Evolutionary conservation across 495 filamentous ascomycete genomes (phyloP), one percentile per base, ranked within the genome.

Genomic region (Daldinia decipiens): DNA sequence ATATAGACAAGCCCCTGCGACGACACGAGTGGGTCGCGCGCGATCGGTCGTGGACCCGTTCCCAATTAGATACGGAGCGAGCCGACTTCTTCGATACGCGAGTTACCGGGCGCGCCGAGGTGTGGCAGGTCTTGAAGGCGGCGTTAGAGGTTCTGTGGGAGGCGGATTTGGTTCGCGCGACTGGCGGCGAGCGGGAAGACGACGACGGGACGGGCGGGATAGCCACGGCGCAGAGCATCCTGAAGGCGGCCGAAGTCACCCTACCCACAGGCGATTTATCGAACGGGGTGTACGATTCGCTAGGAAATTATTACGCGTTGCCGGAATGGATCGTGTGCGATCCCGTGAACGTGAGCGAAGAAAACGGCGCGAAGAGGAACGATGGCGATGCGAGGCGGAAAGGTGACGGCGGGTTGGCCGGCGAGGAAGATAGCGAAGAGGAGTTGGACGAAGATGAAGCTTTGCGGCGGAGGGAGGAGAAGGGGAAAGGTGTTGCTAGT

Each of bases 41-140:
- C 12, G 78, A 80, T 67, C 75, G 80, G 7, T 55, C 65, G 0
- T 88, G 85, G 85, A 85, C 84, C 0, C 79, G 78, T 0, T 53
- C 72, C 13, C 71, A 81, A 5, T 55, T 88, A 12, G 77, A 82
- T 26, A 78, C 77, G 21, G 84, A 88, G 67, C 79, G 86, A 38
- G 76, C 78, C 26, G 92, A 92, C 63, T 95, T 93, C 80, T 95
- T 93, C 70, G 91, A 94, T 60, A 98, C 94, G 3, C 82, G 92
- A 34, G 92, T 95, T 3, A 90, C 90, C 5, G 93, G 93, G 9
- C 84, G 87, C 5, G 67, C 84, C 13, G 92, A 97, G 72, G 83
- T 94, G 43, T 98, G 94, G 94, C 86, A 85, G 40, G 90, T 92
- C 1, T 67, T 97, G 11, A 84, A 84, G 29, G 80, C 87, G 0